These are phyloP conservation scores for Starmerella floris DNA, from an alignment of 805 yeast species.

Conservation along the genomic window DNA sequence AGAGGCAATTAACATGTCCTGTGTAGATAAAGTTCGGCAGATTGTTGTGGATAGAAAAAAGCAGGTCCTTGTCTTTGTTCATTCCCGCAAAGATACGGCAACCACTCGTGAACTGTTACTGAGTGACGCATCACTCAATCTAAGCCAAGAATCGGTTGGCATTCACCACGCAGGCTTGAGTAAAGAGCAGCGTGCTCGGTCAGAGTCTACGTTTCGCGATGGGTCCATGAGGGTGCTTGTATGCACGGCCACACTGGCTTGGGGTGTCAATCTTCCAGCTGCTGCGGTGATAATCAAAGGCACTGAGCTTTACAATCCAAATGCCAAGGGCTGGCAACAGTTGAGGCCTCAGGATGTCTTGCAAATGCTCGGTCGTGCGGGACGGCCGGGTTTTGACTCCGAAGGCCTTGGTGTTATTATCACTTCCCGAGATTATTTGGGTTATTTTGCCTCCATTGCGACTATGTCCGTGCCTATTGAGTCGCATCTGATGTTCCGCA, in stretches of 20 bases:
- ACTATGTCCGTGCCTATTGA: slow-evolving; percentile 89
- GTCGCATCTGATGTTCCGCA: slow-evolving; percentile 58
- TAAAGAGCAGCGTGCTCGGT: slow-evolving; percentile 69
- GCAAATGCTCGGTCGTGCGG: slow-evolving; percentile 98
- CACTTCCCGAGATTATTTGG: slow-evolving; percentile 73
- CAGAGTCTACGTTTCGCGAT: slow-evolving; percentile 67
- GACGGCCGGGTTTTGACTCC: slow-evolving; percentile 86
- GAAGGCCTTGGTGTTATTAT: slow-evolving; percentile 90
- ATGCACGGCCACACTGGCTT: slow-evolving; percentile 95
- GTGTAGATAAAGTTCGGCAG: slow-evolving; percentile 67
- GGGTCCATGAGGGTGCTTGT: slow-evolving; percentile 82
- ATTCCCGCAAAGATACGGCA: slow-evolving; percentile 83
- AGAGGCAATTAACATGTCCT: slow-evolving; percentile 79
- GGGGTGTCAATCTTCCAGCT: slow-evolving; percentile 99
- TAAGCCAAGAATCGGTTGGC: slow-evolving; percentile 52
- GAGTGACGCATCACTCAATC: slow-evolving; percentile 28
- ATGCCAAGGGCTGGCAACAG: slow-evolving; percentile 75
- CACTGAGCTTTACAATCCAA: slow-evolving; percentile 87
- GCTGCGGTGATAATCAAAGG: slow-evolving; percentile 94
- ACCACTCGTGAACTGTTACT: slow-evolving; percentile 67
- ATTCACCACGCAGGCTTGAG: slow-evolving; percentile 96
- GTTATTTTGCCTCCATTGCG: slow-evolving; percentile 76
- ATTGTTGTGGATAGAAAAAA: slow-evolving; percentile 38
- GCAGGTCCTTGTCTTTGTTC: slow-evolving; percentile 83
- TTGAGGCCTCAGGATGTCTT: slow-evolving; percentile 88